Evolutionary conservation across 441 rosid species (phyloP), one percentile per base, ranked within the genome.

Genomic region (Viola pubescens): DNA sequence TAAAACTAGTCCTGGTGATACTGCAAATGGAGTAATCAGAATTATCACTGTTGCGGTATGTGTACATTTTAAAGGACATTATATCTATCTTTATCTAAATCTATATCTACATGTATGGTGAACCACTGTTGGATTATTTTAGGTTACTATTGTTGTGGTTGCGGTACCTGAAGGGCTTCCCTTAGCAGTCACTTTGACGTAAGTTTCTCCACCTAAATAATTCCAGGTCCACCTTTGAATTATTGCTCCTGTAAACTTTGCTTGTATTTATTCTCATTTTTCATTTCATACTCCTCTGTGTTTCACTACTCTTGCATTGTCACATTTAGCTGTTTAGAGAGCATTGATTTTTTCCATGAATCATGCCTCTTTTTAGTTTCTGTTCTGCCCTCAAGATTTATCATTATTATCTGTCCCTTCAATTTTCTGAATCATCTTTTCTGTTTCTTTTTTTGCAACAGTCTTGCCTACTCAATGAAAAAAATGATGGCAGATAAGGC

Each of bases 91-190:
- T 47, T 59, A 14, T 45, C 56, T 67, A 19, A 19, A 19, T 19
- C 26, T 19, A 19, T 19, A 19, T 19, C 26, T 19, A 19, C 1
- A 19, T 19, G 26, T 19, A 56, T 51, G 56, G 55, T 54, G 49
- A 52, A 56, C 75, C 79, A 48, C 70, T 63, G 42, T 34, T 67
- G 34, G 40, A 60, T 53, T 62, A 9, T 65, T 81, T 53, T 73
- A 94, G 99, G 99, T 94, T 37, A 94, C 99, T 11, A 90, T 94
- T 70, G 96, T 94, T 44, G 96, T 94, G 46, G 99, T 94, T 74
- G 99, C 99, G 12, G 99, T 94, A 60, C 99, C 99, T 67, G 99
- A 94, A 75, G 97, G 99, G 65, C 95, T 94, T 60, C 99, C 99
- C 9, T 73, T 94, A 63, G 99, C 99, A 74, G 99, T 94, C 58